Conservation (phyloP, 305 asterid genomes). For the Fraxinus latifolia region DNA sequence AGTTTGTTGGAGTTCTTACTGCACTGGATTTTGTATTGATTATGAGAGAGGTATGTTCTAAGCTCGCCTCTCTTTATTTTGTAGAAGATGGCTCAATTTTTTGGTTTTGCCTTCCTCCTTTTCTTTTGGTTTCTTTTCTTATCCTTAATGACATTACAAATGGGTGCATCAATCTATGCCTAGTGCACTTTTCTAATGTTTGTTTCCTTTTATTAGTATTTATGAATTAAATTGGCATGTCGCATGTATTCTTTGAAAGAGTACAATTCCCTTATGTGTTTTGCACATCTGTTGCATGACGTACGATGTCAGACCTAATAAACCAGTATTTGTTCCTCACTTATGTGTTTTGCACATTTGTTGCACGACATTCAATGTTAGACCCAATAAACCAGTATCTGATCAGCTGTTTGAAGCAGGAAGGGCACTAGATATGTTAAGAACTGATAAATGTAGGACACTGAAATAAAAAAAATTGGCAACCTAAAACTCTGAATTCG, state of each 20-base stretch:
- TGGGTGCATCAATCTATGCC: not conserved
- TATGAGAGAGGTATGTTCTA: constrained; percentile 70
- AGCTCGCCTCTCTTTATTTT: not conserved
- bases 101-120: not conserved
- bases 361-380: not conserved
- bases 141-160: not conserved
- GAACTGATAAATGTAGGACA: constrained; percentile 1
- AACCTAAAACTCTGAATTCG: not conserved
- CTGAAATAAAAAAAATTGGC: not conserved
- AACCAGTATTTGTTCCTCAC: not conserved
- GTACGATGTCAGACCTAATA: not conserved
- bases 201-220: not conserved
- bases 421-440: not conserved
- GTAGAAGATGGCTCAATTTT: not conserved
- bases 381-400: not conserved
- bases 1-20: constrained; percentile 86
- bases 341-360: not conserved
- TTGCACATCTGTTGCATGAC: not conserved
- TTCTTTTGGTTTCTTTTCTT: not conserved
- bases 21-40: constrained; percentile 88
- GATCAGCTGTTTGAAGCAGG: not conserved
- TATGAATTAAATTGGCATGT: not conserved
- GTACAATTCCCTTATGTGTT: not conserved
- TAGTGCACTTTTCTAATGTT: not conserved
- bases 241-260: not conserved